These are phyloP conservation scores for Acanthamoeba triangularis DNA, from an alignment of 208 protist species.

Conservation along the genomic window DNA sequence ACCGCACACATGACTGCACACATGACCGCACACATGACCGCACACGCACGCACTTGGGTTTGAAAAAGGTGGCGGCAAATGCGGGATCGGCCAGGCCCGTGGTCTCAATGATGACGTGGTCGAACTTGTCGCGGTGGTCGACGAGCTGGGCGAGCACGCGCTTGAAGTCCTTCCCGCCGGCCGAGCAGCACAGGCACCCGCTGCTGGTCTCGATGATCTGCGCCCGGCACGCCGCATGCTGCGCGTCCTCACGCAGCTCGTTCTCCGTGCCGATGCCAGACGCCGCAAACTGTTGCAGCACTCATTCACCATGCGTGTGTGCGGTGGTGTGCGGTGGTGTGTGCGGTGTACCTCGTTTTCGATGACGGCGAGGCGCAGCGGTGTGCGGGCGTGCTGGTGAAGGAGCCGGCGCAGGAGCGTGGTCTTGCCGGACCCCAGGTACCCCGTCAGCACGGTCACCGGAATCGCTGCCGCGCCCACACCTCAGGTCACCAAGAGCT, in stretches of 20 bases:
- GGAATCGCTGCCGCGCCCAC: background rate
- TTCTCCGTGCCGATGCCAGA: conserved; percentile 23
- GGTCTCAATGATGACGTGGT: conserved; percentile 92
- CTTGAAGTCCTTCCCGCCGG: conserved; percentile 32
- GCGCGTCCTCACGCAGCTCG: conserved; percentile 86
- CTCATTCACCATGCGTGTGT: conserved; percentile 84
- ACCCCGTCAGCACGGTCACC: conserved; percentile 52
- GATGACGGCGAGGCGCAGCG: conserved; percentile 85
- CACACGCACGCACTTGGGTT: background rate
- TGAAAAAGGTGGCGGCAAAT: conserved; percentile 7
- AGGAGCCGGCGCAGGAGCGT: conserved; percentile 91
- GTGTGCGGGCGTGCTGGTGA: conserved; percentile 77
- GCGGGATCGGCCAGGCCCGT: conserved; percentile 88
- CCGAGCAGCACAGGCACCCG: conserved; percentile 38
- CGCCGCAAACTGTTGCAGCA: conserved; percentile 77
- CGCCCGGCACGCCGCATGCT: conserved; percentile 84
- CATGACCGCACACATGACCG: background rate
- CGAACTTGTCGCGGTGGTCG: conserved; percentile 86
- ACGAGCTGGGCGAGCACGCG: conserved; percentile 72
- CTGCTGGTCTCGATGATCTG: conserved; percentile 41
- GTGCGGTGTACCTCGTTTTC: conserved; percentile 92
- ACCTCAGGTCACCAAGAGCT: background rate
- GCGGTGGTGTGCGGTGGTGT: conserved; percentile 59
- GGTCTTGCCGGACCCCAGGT: conserved; percentile 88
- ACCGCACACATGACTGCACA: too few species aligned